Base-by-base conservation (phyloP, 2,329 filamentous ascomycete genomes). In the Biscogniauxia mediterranea region DNA sequence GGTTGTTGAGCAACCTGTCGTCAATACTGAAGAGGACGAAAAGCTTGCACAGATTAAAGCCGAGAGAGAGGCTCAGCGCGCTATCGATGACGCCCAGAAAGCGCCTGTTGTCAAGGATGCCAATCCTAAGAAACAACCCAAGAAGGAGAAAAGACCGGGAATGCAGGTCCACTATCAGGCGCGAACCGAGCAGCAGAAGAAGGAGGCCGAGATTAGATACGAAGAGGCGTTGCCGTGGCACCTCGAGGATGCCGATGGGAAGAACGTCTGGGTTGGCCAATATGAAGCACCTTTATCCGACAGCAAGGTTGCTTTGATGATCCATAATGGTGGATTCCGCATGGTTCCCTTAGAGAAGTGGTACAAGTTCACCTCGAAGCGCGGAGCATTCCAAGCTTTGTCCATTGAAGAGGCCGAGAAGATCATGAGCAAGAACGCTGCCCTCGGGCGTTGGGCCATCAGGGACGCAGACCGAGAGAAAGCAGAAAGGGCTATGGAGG, bases 161-260 rank as follows among this genome's bases (percentile, higher is more conserved):
- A 90, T 92, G 65, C 91, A 93, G 69, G 90, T 96, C 21, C 93
- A 91, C 71, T 88, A 92, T 67, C 86, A 90, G n/a, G 91, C 96
- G 60, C 84, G 85, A 58, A 83, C 84, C 5, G 93, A 93, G 71
- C 93, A 94, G 71, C 94, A 78, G 80, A 95, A 84, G 83, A 96
- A 83, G 80, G 83, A 87, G 61, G 81, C 83, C 0, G 85, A 86
- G 60, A 87, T 86, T 77, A 89, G 93, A 65, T 99, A 98, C 68
- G 95, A 98, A 74, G 95, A 99, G 75, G 92, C 94, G 3, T 81
- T 97, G 55, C 95, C 95, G 5, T 99, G 95, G 95, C 93, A 97
- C 74, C 77, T 99, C 42, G 95, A 99, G 74, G 95, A 99, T 74
- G 96, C 93, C 50, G 94, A 99, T 71, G 92, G 93, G 66, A 97